Evolutionary conservation across 2,329 filamentous ascomycete genomes (phyloP).

Genomic region (Colletotrichum aenigma): DNA sequence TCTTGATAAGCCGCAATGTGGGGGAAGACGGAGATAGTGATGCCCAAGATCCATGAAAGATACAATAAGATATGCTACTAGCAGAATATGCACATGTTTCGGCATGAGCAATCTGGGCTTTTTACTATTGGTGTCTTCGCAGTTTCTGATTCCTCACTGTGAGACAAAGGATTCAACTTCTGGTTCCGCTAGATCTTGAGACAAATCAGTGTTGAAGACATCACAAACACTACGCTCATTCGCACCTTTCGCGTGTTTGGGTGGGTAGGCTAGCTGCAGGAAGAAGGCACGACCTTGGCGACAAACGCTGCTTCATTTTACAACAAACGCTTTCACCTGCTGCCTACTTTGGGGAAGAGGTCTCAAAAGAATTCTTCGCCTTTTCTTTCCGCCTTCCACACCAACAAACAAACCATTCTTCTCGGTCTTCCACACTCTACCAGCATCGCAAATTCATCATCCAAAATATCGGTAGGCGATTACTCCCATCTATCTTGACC

Average conservation of each 20-base stretch:
- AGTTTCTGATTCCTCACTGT: not conserved
- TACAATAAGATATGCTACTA: not conserved
- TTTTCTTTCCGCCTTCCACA: not conserved
- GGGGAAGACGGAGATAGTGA: not conserved
- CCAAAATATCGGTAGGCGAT: not conserved
- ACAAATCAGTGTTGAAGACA: not conserved
- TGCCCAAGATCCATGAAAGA: not conserved
- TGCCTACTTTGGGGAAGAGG: not conserved
- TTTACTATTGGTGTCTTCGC: not conserved
- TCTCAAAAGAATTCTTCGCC: too few species aligned
- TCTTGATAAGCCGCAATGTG: too few species aligned
- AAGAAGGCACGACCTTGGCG: not conserved
- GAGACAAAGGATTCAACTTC: accelerated
- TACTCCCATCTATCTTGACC: not conserved
- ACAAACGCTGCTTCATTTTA: not conserved
- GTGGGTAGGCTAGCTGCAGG: not conserved
- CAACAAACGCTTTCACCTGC: not conserved
- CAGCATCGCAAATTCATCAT: not conserved
- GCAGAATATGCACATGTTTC: not conserved
- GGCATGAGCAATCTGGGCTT: not conserved
- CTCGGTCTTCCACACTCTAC: too few species aligned
- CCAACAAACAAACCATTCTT: not conserved
- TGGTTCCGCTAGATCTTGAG: not conserved
- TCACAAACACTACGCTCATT: not conserved
- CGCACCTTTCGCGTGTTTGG: accelerated